These are phyloP conservation scores for Durusdinium trenchii DNA, from an alignment of 73 alveolate genomes.

Conservation along the genomic window DNA sequence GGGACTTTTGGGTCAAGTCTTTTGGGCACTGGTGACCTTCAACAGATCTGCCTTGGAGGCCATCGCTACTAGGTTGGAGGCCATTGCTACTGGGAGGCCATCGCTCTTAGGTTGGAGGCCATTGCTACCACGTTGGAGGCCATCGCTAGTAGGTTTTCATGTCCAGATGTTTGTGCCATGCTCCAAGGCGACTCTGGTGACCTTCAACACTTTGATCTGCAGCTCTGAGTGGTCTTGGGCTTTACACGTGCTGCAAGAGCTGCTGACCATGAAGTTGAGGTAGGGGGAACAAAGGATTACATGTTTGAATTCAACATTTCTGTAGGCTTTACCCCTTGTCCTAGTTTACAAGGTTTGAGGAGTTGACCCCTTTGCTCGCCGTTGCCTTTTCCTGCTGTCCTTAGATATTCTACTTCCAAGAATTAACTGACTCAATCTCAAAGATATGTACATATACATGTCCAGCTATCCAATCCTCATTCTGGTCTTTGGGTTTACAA, in stretches of 20 bases:
- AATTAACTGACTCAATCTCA: too few relatives aligned
- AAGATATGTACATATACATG: too few relatives aligned
- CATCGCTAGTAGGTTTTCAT: neutral
- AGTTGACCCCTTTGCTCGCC: neutral
- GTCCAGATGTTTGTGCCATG: neutral
- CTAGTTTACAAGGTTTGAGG: neutral
- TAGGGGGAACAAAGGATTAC: too few relatives aligned
- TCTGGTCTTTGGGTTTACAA: neutral
- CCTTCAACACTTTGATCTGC: conserved; percentile 47
- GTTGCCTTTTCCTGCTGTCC: neutral
- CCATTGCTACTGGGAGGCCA: too few relatives aligned
- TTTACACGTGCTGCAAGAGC: neutral
- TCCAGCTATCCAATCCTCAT: neutral
- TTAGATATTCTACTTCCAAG: neutral
- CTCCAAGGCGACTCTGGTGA: conserved; percentile 8
- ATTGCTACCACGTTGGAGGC: too few relatives aligned
- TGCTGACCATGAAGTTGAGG: neutral
- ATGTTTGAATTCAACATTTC: neutral
- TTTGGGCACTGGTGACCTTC: too few relatives aligned
- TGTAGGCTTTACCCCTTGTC: neutral
- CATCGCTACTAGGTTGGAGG: too few relatives aligned
- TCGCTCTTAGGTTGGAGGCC: too few relatives aligned
- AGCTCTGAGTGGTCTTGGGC: neutral
- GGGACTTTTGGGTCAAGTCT: too few relatives aligned
- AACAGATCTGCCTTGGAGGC: too few relatives aligned